Evolutionary conservation across 2,329 filamentous ascomycete species (phyloP).

Genomic region (Diaporthe ampelina): DNA sequence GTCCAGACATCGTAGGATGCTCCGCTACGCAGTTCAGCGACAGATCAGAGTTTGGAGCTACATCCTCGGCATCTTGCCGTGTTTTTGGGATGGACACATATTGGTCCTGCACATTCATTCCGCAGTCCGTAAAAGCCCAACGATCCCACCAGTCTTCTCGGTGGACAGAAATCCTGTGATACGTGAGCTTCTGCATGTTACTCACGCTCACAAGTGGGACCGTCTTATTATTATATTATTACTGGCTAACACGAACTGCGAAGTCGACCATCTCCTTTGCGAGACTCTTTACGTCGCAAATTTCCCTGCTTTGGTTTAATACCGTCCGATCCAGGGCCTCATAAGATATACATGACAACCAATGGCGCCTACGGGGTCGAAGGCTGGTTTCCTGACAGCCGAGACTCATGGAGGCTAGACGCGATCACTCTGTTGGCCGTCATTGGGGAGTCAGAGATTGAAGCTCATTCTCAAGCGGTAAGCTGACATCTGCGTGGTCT

Average conservation of each 20-base stretch:
- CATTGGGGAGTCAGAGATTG: conserved; percentile 72
- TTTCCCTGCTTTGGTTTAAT: neutral
- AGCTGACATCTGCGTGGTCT: conserved; percentile 51
- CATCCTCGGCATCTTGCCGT: neutral
- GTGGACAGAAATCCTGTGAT: too few relatives aligned
- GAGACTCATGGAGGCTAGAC: conserved; percentile 66
- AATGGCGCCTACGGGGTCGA: conserved; percentile 7
- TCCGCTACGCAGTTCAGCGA: neutral
- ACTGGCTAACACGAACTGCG: too few relatives aligned
- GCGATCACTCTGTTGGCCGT: conserved; percentile 74
- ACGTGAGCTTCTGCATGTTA: neutral
- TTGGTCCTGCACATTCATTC: neutral
- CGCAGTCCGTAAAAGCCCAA: neutral
- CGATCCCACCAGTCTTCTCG: neutral
- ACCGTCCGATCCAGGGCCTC: neutral
- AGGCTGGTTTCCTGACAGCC: conserved; percentile 14
- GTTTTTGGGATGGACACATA: neutral
- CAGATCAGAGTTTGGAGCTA: conserved; percentile 9
- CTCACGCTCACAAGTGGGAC: neutral
- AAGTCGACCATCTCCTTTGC: neutral
- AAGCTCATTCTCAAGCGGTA: conserved; percentile 70
- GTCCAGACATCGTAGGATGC: neutral
- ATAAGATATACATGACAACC: neutral
- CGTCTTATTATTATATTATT: too few relatives aligned
- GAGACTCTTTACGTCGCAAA: too few relatives aligned